A percentile compares a stretch with the other conserved stretches of the same genome.
phyloP scores from a whole-genome alignment of 371 early-diverging fungal genomes.

The Cokeromyces recurvatus region DNA sequence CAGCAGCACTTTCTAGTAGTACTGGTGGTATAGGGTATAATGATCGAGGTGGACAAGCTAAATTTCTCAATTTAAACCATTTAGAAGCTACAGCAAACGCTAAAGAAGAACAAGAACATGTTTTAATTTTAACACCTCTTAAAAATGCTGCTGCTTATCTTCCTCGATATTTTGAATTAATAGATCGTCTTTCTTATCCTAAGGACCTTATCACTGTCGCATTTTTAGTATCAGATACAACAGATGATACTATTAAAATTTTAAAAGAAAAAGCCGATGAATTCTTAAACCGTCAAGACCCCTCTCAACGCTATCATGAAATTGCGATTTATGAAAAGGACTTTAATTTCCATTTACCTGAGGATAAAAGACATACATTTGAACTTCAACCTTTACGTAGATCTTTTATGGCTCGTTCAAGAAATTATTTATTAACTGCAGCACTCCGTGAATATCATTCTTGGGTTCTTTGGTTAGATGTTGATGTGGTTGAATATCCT shows the following conservation, averaged over 20 bases:
- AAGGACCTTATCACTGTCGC: slow-evolving; percentile 53
- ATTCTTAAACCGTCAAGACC: slow-evolving; percentile 21
- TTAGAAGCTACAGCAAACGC: slow-evolving; percentile 20
- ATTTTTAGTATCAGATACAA: slow-evolving; percentile 51
- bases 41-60: slow-evolving; percentile 1
- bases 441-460: slow-evolving; percentile 51
- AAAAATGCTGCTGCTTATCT: slow-evolving; percentile 56
- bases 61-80: slow-evolving; percentile 26
- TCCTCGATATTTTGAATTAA: slow-evolving; percentile 47
- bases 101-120: slow-evolving; percentile 25
- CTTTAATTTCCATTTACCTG: slow-evolving; percentile 41
- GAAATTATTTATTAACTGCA: slow-evolving; percentile 52
- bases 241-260: slow-evolving; percentile 46
- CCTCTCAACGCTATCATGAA: slow-evolving; percentile 34
- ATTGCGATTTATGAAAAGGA: slow-evolving; percentile 53
- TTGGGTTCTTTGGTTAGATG: slow-evolving; percentile 69
- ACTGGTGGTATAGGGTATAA: neutral
- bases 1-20: slow-evolving; percentile 20
- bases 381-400: slow-evolving; percentile 49
- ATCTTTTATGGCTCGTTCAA: slow-evolving; percentile 52
- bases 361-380: slow-evolving; percentile 49
- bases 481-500: slow-evolving; percentile 59
- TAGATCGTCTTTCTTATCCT: slow-evolving; percentile 50
- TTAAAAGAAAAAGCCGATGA: slow-evolving; percentile 25
- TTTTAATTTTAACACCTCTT: slow-evolving; percentile 59